Base-by-base conservation (phyloP, 2,329 filamentous ascomycete species). In the Colletotrichum melonis region DNA sequence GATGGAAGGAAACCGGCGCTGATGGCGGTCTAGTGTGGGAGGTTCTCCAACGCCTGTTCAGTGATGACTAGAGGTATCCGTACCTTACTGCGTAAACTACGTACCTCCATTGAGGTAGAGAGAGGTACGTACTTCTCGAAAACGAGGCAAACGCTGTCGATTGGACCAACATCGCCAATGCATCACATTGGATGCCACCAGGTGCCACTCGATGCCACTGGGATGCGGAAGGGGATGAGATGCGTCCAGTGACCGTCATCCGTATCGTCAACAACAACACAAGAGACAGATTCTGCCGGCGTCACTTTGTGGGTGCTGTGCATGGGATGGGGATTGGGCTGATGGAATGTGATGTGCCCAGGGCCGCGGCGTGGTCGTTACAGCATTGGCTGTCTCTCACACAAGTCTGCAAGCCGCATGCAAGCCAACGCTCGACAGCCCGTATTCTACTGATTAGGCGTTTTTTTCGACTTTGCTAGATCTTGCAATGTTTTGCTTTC, bases 61-160 rank as follows among this genome's bases (percentile, higher is more conserved):
- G 59, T 19, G 26, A n/a, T 54, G 60, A 52, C 12, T 22, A 22
- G 7, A 46, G 14, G n/a, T n/a, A 19, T 2, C 12, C 14, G 49
- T 11, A 9, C 4, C 11, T 42, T 26, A 26, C 26, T 26, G 26
- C 26, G 26, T 26, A 26, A 26, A 26, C 26, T 26, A 42, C 14
- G 38, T 42, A 42, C 38, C 38, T 42, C 14, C 14, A 12, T 42
- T 5, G 14, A 42, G 38, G 38, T 42, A 42, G 38, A 32, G 30
- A 38, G 35, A 54, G 28, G 46, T 63, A 63, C 62, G 46, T 63
- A 63, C 46, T 42, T 26, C 7, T 19, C n/a, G 22, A 54, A 54
- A 63, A 54, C 28, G 62, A 63, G 62, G 46, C 62, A 63, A 63
- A 49, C 62, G 11, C 28, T n/a, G 62, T 35, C 28, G 46, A 54